Conservation (phyloP, 306 rosid genomes). For the Alnus glutinosa region DNA sequence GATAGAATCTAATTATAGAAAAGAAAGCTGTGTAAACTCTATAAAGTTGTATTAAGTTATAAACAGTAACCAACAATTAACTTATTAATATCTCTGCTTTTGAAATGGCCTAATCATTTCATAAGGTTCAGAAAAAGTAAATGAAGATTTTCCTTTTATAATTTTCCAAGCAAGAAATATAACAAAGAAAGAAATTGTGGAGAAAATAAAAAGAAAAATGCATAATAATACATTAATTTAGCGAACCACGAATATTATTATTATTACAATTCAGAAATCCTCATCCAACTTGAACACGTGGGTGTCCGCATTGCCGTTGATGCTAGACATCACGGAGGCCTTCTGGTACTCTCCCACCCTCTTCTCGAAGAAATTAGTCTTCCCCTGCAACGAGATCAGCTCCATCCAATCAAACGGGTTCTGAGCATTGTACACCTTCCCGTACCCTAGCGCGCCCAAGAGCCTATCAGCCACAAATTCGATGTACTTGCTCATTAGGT, state of each 20-base stretch:
- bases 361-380: slow-evolving; percentile 86
- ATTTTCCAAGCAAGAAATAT: too few species aligned
- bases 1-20: too few species aligned
- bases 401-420: slow-evolving; percentile 99
- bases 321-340: slow-evolving; percentile 74
- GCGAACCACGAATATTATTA: background rate
- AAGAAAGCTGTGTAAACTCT: too few species aligned
- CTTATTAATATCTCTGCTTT: too few species aligned
- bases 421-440: slow-evolving; percentile 54
- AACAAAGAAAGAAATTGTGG: too few species aligned
- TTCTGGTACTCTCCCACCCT: slow-evolving; percentile 88
- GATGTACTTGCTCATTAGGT: slow-evolving; percentile 72
- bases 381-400: slow-evolving; percentile 84
- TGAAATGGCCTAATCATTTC: too few species aligned
- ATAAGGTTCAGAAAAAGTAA: too few species aligned
- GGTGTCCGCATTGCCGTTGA: slow-evolving; percentile 48
- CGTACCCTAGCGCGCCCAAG: slow-evolving; percentile 58
- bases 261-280: slow-evolving; percentile 43
- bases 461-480: slow-evolving; percentile 85
- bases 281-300: slow-evolving; percentile 70
- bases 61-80: too few species aligned
- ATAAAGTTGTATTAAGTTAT: too few species aligned
- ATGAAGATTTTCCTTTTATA: too few species aligned
- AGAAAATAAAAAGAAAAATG: too few species aligned
- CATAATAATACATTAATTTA: background rate